Base-by-base conservation (phyloP, 148 eudicot genomes). In the Vaccinium macrocarpon region DNA sequence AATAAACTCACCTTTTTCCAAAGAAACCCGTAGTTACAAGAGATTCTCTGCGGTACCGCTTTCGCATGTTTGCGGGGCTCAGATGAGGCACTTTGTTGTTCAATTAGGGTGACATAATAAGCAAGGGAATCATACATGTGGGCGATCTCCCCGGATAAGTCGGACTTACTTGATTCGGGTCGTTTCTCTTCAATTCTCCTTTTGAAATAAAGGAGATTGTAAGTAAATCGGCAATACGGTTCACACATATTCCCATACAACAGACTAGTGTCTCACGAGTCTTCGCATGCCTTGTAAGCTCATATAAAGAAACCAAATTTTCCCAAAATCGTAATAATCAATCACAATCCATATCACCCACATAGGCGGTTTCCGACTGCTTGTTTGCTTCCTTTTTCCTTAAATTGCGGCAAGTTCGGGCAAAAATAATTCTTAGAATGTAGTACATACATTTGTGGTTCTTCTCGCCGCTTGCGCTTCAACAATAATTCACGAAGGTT, bases 31-130 rank as follows among this genome's bases (percentile, higher is more conserved):
- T 95, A 72, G 94, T 92, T 64, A 95, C 86, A 57, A 97, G 81
- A 62, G 99, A 93, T 80, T 95, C 97, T 19, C 95, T 78, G 99
- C 98, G n/a, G n/a, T n/a, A n/a, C n/a, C n/a, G n/a, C 83, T 88
- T 95, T 49, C 99, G 91, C 91, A 93, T 88, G 82, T 89, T 94
- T n/a, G 88, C 91, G 57, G 57, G 93, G 91, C 91, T 93, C 92
- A 56, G 99, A 95, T 79, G 99, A 85, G 80, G 90, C 93, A 86
- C 97, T 88, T 77, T 90, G 86, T 80, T 88, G 87, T 83, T 90
- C 86, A 18, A 95, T 88, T 71, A 95, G 84, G 86, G 77, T 75
- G 68, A 91, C 91, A 89, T 85, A 97, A 81, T 87, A 93, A 84
- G 86, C 86, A 25, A 93, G 86, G 84, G 87, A 84, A 82, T 87